Evolutionary conservation across 2,329 filamentous ascomycete genomes (phyloP).

Genomic region (Venturia pyrina): DNA sequence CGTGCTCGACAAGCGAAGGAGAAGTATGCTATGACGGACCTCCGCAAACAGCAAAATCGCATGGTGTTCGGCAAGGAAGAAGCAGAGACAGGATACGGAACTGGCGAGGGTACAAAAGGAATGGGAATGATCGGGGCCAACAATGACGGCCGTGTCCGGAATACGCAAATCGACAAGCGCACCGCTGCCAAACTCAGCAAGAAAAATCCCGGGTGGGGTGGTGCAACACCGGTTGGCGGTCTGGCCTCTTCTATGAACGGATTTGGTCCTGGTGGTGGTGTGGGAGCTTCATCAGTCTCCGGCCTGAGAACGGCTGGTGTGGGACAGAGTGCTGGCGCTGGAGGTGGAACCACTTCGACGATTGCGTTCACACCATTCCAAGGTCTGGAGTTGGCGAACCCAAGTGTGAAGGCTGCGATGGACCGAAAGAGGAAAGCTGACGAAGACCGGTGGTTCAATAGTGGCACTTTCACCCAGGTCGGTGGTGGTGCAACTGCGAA

Average conservation of each 20-base stretch:
- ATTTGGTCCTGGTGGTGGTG: constrained; percentile 50
- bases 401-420: constrained; percentile 79
- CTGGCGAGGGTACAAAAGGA: constrained; percentile 73
- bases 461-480: constrained; percentile 91
- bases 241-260: constrained; percentile 73
- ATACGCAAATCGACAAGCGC: constrained; percentile 81
- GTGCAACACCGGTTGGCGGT: constrained; percentile 41
- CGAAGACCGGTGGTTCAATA: constrained; percentile 93
- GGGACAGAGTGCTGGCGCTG: constrained; percentile 51
- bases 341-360: constrained; percentile 64
- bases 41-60: constrained; percentile 91
- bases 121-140: constrained; percentile 90
- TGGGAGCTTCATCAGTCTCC: constrained; percentile 54
- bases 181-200: constrained; percentile 88
- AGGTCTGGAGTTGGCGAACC: constrained; percentile 88
- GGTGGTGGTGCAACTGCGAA: constrained; percentile 27
- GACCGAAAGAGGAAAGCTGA: constrained; percentile 87
- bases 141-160: constrained; percentile 81
- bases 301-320: constrained; percentile 74
- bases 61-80: constrained; percentile 96
- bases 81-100: constrained; percentile 82
- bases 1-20: constrained; percentile 92
- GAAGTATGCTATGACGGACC: constrained; percentile 90
- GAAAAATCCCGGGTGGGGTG: constrained; percentile 94
- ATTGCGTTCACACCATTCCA: constrained; percentile 92